These are phyloP conservation scores for Saturnispora quitensis DNA, from an alignment of 805 yeast species.

Conservation along the genomic window DNA sequence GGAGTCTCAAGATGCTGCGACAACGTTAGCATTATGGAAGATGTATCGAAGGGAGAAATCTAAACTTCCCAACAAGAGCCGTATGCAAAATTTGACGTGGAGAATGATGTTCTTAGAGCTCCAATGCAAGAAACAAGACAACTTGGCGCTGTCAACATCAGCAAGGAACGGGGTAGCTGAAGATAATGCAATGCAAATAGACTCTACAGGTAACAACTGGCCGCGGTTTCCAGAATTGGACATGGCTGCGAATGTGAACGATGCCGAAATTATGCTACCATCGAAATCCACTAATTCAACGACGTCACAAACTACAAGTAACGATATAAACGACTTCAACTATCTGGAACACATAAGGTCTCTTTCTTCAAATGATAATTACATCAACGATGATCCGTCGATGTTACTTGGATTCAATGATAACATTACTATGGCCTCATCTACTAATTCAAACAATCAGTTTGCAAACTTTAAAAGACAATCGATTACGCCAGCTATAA, in stretches of 20 bases:
- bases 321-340: conserved; percentile 7
- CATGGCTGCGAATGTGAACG: conserved; percentile 8
- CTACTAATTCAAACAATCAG: not conserved
- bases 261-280: not conserved
- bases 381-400: conserved; percentile 3
- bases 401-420: not conserved
- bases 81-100: conserved; percentile 87
- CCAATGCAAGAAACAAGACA: not conserved
- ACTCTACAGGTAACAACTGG: conserved; percentile 23
- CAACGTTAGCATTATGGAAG: conserved; percentile 60
- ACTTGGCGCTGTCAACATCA: not conserved
- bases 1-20: conserved; percentile 5
- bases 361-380: conserved; percentile 10
- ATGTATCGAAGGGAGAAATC: conserved; percentile 73
- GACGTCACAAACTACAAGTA: not conserved
- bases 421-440: not conserved
- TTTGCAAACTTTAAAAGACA: conserved; percentile 16
- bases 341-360: conserved; percentile 15
- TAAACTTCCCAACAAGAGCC: conserved; percentile 58
- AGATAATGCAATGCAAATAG: not conserved
- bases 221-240: conserved; percentile 29
- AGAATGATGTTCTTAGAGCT: conserved; percentile 60
- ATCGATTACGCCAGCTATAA: conserved; percentile 18
- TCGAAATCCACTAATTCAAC: conserved; percentile 2
- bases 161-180: not conserved